Percentiles rank a stretch among this genome's conserved stretches.
Conservation (phyloP, 176 grass and related monocot species). For the Aegilops longissima region DNA sequence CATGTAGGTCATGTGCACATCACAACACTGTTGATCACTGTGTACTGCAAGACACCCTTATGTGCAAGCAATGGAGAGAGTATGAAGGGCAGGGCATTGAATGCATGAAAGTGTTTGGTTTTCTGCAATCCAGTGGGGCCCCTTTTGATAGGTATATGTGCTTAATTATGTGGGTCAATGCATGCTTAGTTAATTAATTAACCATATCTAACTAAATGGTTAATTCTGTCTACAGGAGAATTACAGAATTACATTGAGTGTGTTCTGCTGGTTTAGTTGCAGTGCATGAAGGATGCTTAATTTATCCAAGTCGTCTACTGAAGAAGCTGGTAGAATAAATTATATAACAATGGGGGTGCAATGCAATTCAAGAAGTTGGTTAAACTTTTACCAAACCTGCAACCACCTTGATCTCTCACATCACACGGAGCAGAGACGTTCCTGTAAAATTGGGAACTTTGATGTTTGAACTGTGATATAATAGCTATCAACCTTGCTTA, state of each 20-base stretch:
- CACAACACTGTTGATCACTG: not conserved
- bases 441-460: slow-evolving; percentile 10
- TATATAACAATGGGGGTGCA: not conserved
- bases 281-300: slow-evolving; percentile 5
- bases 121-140: not conserved
- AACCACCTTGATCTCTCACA: slow-evolving; percentile 7
- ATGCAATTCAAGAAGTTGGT: not conserved
- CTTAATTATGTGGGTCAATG: not conserved
- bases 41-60: slow-evolving; percentile 16
- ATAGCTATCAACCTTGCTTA: not conserved
- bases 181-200: not conserved
- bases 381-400: slow-evolving; percentile 37
- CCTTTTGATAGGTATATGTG: not conserved
- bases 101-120: not conserved
- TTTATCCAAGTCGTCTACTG: not conserved
- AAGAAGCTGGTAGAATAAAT: not conserved
- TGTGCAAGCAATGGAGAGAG: not conserved
- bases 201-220: not conserved
- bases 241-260: not conserved
- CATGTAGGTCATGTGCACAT: not conserved
- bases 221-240: not conserved
- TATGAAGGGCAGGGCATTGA: not conserved
- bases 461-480: slow-evolving; percentile 18
- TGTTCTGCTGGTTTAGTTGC: slow-evolving; percentile 6
- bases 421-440: not conserved